A percentile compares a stretch with the other conserved stretches of the same genome.
Evolutionary conservation across 73 alveolate species (phyloP).

Genomic region (Durusdinium trenchii): DNA sequence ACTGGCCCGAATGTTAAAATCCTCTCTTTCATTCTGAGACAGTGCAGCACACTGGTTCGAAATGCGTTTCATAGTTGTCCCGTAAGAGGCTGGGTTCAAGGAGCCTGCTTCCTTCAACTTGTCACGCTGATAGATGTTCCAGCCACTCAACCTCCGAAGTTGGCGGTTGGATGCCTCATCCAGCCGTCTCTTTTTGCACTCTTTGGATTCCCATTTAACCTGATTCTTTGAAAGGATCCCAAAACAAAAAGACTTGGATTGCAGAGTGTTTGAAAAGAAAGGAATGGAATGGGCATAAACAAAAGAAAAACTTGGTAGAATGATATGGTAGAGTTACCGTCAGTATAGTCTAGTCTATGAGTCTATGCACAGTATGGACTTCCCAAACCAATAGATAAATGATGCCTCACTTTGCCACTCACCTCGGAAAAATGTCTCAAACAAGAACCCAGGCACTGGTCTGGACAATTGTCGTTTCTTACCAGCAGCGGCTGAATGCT

Average conservation of each 20-base stretch:
- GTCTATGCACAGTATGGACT: no score
- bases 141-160: not conserved
- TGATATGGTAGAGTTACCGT: no score
- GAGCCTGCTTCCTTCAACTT: not conserved
- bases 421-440: not conserved
- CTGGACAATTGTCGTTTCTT: no score
- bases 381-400: not conserved
- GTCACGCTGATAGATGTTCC: slow-evolving; percentile 37
- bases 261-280: no score
- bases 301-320: no score
- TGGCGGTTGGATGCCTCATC: not conserved
- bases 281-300: no score
- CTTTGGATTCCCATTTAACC: not conserved
- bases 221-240: no score
- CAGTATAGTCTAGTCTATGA: no score
- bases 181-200: not conserved
- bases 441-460: no score
- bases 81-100: no score
- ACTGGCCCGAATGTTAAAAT: not conserved
- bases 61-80: not conserved
- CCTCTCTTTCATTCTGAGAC: not conserved
- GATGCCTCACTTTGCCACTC: not conserved
- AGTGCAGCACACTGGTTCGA: not conserved
- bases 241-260: no score
- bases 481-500: no score